These are phyloP conservation scores for Pseudogymnoascus sp. DNA, from an alignment of 2,329 filamentous ascomycete species.

Conservation along the genomic window DNA sequence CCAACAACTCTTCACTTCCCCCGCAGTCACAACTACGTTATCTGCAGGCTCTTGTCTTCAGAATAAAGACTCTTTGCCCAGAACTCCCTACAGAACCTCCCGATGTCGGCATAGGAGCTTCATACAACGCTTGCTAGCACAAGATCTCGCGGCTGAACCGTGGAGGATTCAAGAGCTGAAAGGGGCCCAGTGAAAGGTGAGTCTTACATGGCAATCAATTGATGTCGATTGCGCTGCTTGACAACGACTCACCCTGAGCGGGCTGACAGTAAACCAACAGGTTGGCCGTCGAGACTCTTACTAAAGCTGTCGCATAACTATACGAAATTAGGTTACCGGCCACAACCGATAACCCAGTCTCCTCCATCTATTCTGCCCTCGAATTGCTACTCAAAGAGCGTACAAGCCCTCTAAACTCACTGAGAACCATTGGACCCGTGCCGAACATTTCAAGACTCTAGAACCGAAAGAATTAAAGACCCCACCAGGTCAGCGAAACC, in stretches of 20 bases:
- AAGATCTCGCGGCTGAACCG: conserved; percentile 2
- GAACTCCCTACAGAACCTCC: not conserved
- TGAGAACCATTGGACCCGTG: not conserved
- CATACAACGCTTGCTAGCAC: conserved; percentile 7
- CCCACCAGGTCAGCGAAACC: not conserved
- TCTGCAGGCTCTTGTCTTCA: not conserved
- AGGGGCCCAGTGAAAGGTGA: conserved; percentile 4
- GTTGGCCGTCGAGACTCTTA: conserved; percentile 2
- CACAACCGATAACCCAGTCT: conserved; percentile 2
- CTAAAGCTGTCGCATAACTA: conserved; percentile 2
- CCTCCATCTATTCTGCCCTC: not conserved
- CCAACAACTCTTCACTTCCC: not conserved
- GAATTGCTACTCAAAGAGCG: not conserved
- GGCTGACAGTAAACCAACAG: not conserved
- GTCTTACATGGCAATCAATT: conserved; percentile 4
- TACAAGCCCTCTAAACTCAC: not conserved
- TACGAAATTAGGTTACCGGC: conserved; percentile 4
- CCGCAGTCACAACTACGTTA: not conserved
- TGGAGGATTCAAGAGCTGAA: conserved; percentile 4
- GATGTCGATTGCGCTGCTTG: not conserved
- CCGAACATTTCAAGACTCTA: not conserved
- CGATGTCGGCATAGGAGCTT: conserved; percentile 4
- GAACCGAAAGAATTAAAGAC: not conserved
- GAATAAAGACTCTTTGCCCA: not conserved
- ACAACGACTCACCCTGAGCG: not conserved